These are phyloP conservation scores for Leccinellum luteum DNA, from an alignment of 768 basidiomycete species.

Conservation along the genomic window DNA sequence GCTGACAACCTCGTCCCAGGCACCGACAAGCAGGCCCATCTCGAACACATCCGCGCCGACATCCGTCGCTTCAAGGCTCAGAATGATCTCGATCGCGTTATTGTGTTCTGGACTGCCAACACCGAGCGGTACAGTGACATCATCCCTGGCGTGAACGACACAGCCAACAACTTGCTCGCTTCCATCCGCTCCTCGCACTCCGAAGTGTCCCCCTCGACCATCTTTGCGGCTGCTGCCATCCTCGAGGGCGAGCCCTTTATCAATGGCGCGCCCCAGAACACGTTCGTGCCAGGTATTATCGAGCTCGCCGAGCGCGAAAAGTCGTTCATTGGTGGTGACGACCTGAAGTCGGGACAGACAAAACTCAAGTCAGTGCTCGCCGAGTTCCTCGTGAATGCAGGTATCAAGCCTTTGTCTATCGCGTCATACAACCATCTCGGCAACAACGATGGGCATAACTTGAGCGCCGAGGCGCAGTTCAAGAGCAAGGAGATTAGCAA, in stretches of 20 bases:
- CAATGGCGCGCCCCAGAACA: constrained; percentile 98
- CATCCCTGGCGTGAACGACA: constrained; percentile 93
- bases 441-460: constrained; percentile 94
- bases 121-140: constrained; percentile 97
- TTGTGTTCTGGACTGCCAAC: constrained; percentile 99
- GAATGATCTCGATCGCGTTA: constrained; percentile 79
- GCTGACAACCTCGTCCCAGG: constrained; percentile 93
- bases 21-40: constrained; percentile 81
- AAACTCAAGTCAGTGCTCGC: constrained; percentile 96
- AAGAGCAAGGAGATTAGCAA: constrained; percentile 98
- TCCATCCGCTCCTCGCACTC: constrained; percentile 82
- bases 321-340: constrained; percentile 96
- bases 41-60: constrained; percentile 89
- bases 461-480: constrained; percentile 91
- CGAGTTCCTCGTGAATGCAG: constrained; percentile 98
- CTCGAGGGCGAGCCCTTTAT: constrained; percentile 95
- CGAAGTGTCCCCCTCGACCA: constrained; percentile 94
- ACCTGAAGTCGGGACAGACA: constrained; percentile 97
- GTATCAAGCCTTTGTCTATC: constrained; percentile 96
- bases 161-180: constrained; percentile 79
- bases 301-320: constrained; percentile 84
- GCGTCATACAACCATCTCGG: constrained; percentile 99
- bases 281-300: constrained; percentile 94
- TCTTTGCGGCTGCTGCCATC: constrained; percentile 95
- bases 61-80: constrained; percentile 89